These are phyloP conservation scores for Acidiella bohemica DNA, from an alignment of 495 filamentous ascomycete genomes.

Conservation along the genomic window DNA sequence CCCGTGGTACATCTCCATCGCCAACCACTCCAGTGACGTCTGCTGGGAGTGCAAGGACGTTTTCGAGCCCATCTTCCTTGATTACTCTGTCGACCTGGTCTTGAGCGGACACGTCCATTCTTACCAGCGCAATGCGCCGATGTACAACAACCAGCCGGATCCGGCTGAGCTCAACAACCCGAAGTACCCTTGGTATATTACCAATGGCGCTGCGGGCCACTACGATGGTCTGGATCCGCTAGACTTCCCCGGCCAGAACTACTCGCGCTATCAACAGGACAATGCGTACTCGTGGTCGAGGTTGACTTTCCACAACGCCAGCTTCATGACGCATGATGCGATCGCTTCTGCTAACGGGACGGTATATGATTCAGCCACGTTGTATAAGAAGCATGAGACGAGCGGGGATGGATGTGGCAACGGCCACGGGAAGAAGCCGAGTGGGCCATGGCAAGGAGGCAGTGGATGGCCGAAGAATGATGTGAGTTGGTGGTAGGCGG, in stretches of 20 bases:
- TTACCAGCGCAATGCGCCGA: constrained; percentile 36
- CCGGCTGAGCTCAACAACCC: constrained; percentile 16
- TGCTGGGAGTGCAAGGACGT: constrained; percentile 42
- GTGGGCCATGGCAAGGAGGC: too few relatives aligned
- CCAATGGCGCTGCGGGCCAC: constrained; percentile 16
- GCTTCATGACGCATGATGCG: constrained; percentile 8
- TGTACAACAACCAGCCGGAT: constrained; percentile 18
- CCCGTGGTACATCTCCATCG: constrained; percentile 43
- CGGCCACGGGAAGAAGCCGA: not conserved
- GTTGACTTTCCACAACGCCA: constrained; percentile 11
- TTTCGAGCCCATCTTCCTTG: constrained; percentile 45
- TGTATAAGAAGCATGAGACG: constrained; percentile 7
- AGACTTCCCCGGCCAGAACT: not conserved
- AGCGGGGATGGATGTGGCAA: constrained; percentile 2
- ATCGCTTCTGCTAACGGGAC: constrained; percentile 4
- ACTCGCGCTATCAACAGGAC: constrained; percentile 4
- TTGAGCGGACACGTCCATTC: constrained; percentile 51
- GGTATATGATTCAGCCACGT: constrained; percentile 7
- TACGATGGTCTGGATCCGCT: constrained; percentile 15
- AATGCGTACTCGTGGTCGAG: constrained; percentile 5
- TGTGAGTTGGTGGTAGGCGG: too few relatives aligned
- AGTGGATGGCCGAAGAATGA: too few relatives aligned
- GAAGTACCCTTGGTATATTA: constrained; percentile 16
- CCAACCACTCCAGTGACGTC: constrained; percentile 20
- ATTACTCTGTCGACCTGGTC: constrained; percentile 47